These are phyloP conservation scores for Solanum hybrid DNA, from an alignment of 305 asterid species.

Conservation along the genomic window DNA sequence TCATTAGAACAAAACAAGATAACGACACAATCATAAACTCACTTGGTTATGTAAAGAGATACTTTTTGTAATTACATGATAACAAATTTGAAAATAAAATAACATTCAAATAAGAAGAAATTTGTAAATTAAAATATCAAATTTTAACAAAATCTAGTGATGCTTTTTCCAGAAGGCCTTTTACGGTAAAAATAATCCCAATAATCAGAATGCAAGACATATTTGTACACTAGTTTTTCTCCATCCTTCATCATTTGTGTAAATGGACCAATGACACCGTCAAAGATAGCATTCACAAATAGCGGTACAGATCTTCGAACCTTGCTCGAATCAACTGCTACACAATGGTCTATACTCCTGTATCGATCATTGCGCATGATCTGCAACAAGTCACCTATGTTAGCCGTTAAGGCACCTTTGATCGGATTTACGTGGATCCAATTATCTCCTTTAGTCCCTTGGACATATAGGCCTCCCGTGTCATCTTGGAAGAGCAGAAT, in stretches of 20 bases:
- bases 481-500: constrained; percentile 1
- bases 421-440: constrained; percentile 1
- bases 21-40: too few relatives aligned
- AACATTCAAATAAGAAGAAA: too few relatives aligned
- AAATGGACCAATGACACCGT: background rate
- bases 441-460: background rate
- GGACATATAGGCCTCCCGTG: background rate
- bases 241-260: background rate
- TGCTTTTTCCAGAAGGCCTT: background rate
- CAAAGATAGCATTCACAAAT: background rate
- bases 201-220: background rate
- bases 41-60: too few relatives aligned
- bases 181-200: background rate
- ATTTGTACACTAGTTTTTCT: background rate
- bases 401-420: background rate
- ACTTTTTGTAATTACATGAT: too few relatives aligned
- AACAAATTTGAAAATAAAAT: too few relatives aligned
- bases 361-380: constrained; percentile 6
- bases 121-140: too few relatives aligned
- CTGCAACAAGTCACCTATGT: background rate
- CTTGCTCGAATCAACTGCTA: background rate
- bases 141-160: too few relatives aligned
- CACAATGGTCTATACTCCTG: constrained; percentile 3
- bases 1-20: too few relatives aligned
- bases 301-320: background rate